Conservation (phyloP, 306 rosid genomes). For the Delonix regia region DNA sequence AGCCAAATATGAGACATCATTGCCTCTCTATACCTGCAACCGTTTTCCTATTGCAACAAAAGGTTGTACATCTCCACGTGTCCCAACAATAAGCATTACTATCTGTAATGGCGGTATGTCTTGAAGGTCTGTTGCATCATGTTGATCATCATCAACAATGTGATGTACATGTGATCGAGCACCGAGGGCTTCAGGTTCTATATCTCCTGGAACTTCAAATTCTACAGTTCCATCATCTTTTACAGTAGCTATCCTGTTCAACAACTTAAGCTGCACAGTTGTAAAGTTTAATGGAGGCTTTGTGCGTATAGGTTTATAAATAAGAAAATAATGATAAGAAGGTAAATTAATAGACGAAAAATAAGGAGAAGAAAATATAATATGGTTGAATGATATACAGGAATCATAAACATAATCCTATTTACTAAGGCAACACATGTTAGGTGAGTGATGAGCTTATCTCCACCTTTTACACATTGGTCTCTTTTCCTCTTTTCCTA, state of each 20-base stretch:
- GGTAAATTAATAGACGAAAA: not conserved
- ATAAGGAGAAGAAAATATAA: not conserved
- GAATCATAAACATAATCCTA: constrained; percentile 6
- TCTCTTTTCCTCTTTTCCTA: not conserved
- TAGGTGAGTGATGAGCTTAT: not conserved
- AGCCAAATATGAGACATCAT: constrained; percentile 26
- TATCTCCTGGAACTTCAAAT: constrained; percentile 84
- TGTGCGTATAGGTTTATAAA: constrained; percentile 28
- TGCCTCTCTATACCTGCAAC: constrained; percentile 66
- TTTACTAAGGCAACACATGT: not conserved
- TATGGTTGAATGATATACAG: constrained; percentile 8
- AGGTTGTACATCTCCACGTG: constrained; percentile 99
- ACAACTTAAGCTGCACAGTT: constrained; percentile 75
- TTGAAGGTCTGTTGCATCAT: constrained; percentile 62
- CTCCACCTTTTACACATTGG: not conserved
- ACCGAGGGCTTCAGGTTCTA: constrained; percentile 59
- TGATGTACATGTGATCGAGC: constrained; percentile 42
- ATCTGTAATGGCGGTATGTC: constrained; percentile 81
- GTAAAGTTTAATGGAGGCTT: constrained; percentile 37
- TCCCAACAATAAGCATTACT: constrained; percentile 94
- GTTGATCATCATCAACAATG: constrained; percentile 56
- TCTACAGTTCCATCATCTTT: constrained; percentile 95
- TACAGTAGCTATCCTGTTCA: constrained; percentile 88
- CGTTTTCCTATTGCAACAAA: constrained; percentile 96
- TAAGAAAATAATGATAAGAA: not conserved